Evolutionary conservation across 139 green algal species (phyloP).

Genomic region (Auxenochlorella pyrenoidosa): DNA sequence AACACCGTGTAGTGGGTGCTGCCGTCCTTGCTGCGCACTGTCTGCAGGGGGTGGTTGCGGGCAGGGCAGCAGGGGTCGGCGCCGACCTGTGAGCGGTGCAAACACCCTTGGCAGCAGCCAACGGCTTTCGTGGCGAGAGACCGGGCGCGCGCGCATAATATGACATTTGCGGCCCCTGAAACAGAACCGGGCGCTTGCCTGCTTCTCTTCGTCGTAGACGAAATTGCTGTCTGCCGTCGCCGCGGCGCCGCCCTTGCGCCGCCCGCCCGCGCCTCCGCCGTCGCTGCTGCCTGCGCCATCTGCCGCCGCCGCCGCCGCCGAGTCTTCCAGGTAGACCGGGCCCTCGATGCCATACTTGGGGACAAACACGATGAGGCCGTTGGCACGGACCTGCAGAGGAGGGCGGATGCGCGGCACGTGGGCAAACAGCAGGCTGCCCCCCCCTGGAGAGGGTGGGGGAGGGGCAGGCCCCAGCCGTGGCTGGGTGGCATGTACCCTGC

Average conservation of each 20-base stretch:
- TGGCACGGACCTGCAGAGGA: conserved; percentile 79
- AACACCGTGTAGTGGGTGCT: conserved; percentile 70
- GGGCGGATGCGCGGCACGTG: too few relatives aligned
- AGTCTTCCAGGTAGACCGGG: conserved; percentile 69
- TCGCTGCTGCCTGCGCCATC: background rate
- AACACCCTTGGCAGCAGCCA: too few relatives aligned
- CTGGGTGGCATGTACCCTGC: too few relatives aligned
- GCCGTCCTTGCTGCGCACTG: conserved; percentile 33
- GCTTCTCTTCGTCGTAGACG: conserved; percentile 46
- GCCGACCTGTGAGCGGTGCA: background rate
- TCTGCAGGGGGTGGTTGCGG: background rate
- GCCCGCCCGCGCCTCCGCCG: background rate
- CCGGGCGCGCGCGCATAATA: too few relatives aligned
- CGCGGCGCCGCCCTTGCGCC: background rate
- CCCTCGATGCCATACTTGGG: conserved; percentile 98
- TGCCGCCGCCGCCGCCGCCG: conserved; percentile 1
- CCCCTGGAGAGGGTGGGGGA: too few relatives aligned
- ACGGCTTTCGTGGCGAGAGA: too few relatives aligned
- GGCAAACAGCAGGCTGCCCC: too few relatives aligned
- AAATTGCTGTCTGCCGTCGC: conserved; percentile 25
- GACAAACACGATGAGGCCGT: conserved; percentile 96
- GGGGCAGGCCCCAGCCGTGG: too few relatives aligned
- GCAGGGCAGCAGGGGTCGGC: background rate
- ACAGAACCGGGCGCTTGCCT: background rate
- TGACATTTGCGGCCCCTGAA: too few relatives aligned